A percentile compares a stretch with the other conserved stretches of the same genome.
These are phyloP conservation scores for Coprinopsis marcescibilis DNA, from an alignment of 768 basidiomycete species.

Conservation along the genomic window DNA sequence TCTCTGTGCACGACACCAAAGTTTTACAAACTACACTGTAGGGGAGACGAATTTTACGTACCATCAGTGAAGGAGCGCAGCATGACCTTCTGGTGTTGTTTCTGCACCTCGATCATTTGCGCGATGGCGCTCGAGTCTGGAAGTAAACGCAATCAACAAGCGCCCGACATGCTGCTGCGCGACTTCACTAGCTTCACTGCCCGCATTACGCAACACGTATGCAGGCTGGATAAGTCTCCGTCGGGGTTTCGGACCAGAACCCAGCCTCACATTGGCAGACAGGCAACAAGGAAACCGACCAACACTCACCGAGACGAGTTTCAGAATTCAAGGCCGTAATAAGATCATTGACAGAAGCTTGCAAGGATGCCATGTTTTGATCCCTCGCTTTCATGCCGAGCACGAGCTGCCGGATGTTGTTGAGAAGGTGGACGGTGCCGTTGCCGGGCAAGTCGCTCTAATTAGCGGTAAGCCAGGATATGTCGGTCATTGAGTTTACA, in stretches of 20 bases:
- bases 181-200: too few species aligned
- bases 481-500: too few species aligned
- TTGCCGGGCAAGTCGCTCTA: too few species aligned
- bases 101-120: slow-evolving; percentile 60
- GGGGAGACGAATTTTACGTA: slow-evolving; percentile 17
- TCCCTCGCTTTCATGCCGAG: slow-evolving; percentile 29
- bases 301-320: slow-evolving; percentile 16
- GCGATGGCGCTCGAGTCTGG: slow-evolving; percentile 54
- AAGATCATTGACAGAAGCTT: slow-evolving; percentile 34
- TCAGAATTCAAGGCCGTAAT: slow-evolving; percentile 23
- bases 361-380: slow-evolving; percentile 30
- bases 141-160: neutral
- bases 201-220: too few species aligned
- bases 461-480: too few species aligned
- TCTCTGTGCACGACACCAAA: slow-evolving; percentile 37
- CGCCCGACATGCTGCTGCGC: too few species aligned
- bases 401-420: slow-evolving; percentile 33
- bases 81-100: slow-evolving; percentile 67
- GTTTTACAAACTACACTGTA: neutral
- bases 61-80: slow-evolving; percentile 62
- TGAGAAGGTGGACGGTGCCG: slow-evolving; percentile 22
- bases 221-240: too few species aligned
- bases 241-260: too few species aligned
- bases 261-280: too few species aligned
- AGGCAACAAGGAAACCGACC: slow-evolving; percentile 14